A percentile compares a stretch with the other conserved stretches of the same genome.
Conservation (phyloP, 306 rosid species). For the Rubus idaeus region DNA sequence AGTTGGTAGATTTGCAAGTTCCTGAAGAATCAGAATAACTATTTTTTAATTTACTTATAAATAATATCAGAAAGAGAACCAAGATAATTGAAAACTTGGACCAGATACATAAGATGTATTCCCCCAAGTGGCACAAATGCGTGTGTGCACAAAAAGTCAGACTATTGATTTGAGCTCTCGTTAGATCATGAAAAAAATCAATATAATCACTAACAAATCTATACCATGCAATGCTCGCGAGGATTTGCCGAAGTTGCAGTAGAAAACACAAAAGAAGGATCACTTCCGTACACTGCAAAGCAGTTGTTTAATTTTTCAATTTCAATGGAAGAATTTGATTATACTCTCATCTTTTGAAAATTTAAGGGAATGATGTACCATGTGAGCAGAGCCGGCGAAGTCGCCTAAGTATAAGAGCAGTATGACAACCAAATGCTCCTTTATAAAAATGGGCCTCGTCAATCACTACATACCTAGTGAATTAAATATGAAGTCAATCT, state of each 20-base stretch:
- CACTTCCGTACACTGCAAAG: conserved; percentile 85
- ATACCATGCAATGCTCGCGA: conserved; percentile 83
- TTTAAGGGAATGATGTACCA: conserved; percentile 39
- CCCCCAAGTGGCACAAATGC: not conserved
- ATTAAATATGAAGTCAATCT: conserved; percentile 25
- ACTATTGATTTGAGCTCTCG: not conserved
- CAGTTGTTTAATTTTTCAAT: conserved; percentile 11
- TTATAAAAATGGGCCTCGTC: conserved; percentile 92
- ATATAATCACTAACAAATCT: conserved; percentile 19
- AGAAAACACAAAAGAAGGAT: conserved; percentile 84
- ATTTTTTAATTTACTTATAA: not conserved
- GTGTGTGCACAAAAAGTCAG: not conserved
- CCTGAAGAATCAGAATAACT: conserved; percentile 46
- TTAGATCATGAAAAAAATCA: not conserved
- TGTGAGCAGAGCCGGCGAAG: conserved; percentile 77
- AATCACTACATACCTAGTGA: conserved; percentile 70
- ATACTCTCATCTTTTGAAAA: conserved; percentile 19
- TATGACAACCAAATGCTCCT: conserved; percentile 98
- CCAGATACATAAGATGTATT: not conserved
- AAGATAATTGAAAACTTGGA: not conserved
- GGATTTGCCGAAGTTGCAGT: conserved; percentile 97
- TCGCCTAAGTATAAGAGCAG: conserved; percentile 80
- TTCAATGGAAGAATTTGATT: conserved; percentile 14
- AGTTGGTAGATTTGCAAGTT: conserved; percentile 75
- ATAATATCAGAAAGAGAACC: not conserved